phyloP scores from a whole-genome alignment of 1,284 basidiomycete genomes.

The Cutaneotrichosporon mucoides region DNA sequence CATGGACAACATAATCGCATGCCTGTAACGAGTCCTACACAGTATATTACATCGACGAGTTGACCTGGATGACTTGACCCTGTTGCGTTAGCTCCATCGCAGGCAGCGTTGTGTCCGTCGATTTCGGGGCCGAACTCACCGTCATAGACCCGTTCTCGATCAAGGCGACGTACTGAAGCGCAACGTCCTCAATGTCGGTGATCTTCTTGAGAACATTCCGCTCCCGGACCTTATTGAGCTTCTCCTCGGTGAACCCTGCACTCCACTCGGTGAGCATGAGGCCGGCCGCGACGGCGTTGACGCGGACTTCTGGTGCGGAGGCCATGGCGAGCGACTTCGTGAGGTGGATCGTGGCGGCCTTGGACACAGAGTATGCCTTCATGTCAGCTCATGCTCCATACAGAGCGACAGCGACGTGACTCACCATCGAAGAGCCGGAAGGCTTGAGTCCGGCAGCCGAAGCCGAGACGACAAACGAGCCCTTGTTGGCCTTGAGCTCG shows the following conservation, averaged over 20 bases:
- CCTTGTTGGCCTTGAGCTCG: slow-evolving; percentile 19
- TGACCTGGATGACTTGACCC: slow-evolving; percentile 3
- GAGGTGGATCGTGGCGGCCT: slow-evolving; percentile 25
- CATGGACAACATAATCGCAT: too few species aligned
- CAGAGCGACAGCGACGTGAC: not conserved
- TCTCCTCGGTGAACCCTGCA: slow-evolving; percentile 18
- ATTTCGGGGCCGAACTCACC: not conserved
- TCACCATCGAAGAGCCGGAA: slow-evolving; percentile 7
- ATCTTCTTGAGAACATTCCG: slow-evolving; percentile 13
- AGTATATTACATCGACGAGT: slow-evolving; percentile 1
- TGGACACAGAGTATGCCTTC: slow-evolving; percentile 19
- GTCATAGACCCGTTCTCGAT: slow-evolving; percentile 7
- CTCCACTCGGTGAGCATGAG: slow-evolving; percentile 28
- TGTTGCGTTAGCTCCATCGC: not conserved
- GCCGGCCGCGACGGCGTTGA: slow-evolving; percentile 25
- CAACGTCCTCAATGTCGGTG: slow-evolving; percentile 15
- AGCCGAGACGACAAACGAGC: slow-evolving; percentile 20
- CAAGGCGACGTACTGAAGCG: slow-evolving; percentile 5
- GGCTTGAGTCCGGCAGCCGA: slow-evolving; percentile 8
- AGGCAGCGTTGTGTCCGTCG: too few species aligned
- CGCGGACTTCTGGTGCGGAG: slow-evolving; percentile 21
- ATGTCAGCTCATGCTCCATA: not conserved
- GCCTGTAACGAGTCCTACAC: too few species aligned
- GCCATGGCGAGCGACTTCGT: slow-evolving; percentile 24
- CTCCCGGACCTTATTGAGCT: slow-evolving; percentile 11